Evolutionary conservation across 768 basidiomycete species (phyloP).

Genomic region (Termitomyces sp.): DNA sequence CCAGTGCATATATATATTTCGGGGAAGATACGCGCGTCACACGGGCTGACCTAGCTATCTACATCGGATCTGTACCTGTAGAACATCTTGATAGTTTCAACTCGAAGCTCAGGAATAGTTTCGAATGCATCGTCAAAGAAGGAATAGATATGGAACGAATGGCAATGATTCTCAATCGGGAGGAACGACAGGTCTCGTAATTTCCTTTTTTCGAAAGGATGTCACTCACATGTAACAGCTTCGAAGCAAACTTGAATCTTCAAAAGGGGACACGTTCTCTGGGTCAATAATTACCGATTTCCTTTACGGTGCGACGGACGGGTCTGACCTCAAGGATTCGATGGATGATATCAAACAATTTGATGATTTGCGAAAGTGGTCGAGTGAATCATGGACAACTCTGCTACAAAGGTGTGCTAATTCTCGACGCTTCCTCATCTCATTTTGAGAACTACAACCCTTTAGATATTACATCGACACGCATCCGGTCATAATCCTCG

Average conservation of each 20-base stretch:
- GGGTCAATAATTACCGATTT: slow-evolving; percentile 76
- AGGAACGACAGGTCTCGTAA: slow-evolving; percentile 70
- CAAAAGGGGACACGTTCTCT: slow-evolving; percentile 78
- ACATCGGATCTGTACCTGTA: slow-evolving; percentile 78
- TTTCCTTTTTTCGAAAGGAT: neutral
- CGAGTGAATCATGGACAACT: slow-evolving; percentile 67
- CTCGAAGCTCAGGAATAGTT: slow-evolving; percentile 58
- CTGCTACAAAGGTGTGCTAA: slow-evolving; percentile 62
- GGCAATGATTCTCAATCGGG: slow-evolving; percentile 77
- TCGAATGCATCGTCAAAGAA: slow-evolving; percentile 62
- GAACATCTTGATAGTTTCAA: slow-evolving; percentile 75
- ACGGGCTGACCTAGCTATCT: slow-evolving; percentile 67
- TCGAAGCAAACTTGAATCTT: slow-evolving; percentile 77
- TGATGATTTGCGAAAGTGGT: slow-evolving; percentile 63
- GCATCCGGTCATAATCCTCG: slow-evolving; percentile 69
- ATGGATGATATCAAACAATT: slow-evolving; percentile 81
- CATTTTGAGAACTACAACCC: slow-evolving; percentile 1
- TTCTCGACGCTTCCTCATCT: neutral
- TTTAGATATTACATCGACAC: slow-evolving; percentile 75
- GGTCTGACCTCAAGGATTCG: slow-evolving; percentile 65
- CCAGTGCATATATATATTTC: slow-evolving; percentile 82
- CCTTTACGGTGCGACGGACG: slow-evolving; percentile 80
- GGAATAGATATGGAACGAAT: slow-evolving; percentile 92
- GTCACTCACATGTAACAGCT: slow-evolving; percentile 40
- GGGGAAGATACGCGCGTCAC: slow-evolving; percentile 72